Base-by-base conservation (phyloP, 805 yeast genomes). In the Zygosaccharomyces siamensis region DNA sequence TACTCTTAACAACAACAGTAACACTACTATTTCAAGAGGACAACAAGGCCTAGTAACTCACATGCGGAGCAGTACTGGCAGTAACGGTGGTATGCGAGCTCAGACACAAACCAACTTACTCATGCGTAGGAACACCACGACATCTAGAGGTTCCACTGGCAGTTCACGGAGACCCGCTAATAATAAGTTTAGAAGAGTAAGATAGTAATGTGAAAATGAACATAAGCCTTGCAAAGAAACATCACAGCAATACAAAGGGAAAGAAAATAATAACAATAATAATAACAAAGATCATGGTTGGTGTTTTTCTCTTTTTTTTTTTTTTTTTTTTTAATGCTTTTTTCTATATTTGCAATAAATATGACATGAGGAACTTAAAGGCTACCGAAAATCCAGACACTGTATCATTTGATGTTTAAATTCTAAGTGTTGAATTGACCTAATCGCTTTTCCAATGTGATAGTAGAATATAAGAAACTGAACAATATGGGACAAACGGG, bases 21-120 rank as follows among this genome's bases (percentile, higher is more conserved):
- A 42, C 28, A 14, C 43, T 8, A 32, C 43, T n/a, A 33, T 32
- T 3, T 39, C 56, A 18, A 42, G 51, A 27, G 57, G 54, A 11
- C 51, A 46, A 16, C 57, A 58, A 39, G 62, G 62, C 2, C 37
- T 60, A 12, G 45, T 50, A 1, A 43, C 60, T 5, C 57, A 58
- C 38, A 54, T 58, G 61, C 49, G 56, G 45, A 55, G 56, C 21
- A 55, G 63, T 32, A 52, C 51, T 16, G 46, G 46, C 18, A 39
- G 44, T 31, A 38, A 24, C 11, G 18, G 33, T 33, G 21, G 20
- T 14, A 39, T 39, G 32, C 39, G 27, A 24, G 41, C 39, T 12
- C 51, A 46, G 18, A 47, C 53, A 4, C 53, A 50, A 32, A 47
- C 46, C 14, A 45, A 43, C 10, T 39, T 50, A 27, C 30, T 50